These are phyloP conservation scores for Rhodotorula sphaerocarpa DNA, from an alignment of 768 basidiomycete species.

Conservation along the genomic window DNA sequence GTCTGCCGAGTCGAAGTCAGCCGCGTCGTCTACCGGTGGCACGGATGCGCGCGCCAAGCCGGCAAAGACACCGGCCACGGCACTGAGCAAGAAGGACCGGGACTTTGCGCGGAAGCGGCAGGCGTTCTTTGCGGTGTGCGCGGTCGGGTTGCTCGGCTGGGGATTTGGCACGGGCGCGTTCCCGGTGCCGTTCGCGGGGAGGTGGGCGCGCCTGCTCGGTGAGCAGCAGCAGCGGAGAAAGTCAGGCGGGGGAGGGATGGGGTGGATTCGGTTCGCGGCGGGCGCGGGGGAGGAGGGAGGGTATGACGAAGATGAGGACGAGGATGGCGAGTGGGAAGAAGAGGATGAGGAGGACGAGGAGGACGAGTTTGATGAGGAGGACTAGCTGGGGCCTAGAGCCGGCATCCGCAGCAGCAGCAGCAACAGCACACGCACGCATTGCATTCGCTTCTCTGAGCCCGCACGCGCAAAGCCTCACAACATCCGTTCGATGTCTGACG, in stretches of 20 bases:
- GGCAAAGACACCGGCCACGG: too few species aligned
- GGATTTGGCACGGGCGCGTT: slow-evolving; percentile 28
- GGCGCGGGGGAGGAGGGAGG: neutral
- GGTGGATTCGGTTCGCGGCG: neutral
- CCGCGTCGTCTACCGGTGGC: too few species aligned
- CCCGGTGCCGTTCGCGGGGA: slow-evolving; percentile 15
- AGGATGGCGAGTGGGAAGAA: slow-evolving; percentile 10
- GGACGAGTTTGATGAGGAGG: neutral
- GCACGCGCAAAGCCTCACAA: too few species aligned
- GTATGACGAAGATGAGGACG: neutral
- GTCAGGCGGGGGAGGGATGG: neutral
- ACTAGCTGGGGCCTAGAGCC: neutral
- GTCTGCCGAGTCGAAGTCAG: too few species aligned
- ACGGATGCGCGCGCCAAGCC: too few species aligned
- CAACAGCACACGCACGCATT: too few species aligned
- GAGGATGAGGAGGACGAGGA: neutral
- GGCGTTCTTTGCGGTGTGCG: slow-evolving; percentile 12
- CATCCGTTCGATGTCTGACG: too few species aligned
- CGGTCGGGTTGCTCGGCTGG: slow-evolving; percentile 20
- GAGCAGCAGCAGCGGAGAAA: too few species aligned
- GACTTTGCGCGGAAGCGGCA: slow-evolving; percentile 11
- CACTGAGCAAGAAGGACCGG: neutral
- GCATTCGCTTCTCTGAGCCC: too few species aligned
- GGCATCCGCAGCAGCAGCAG: too few species aligned
- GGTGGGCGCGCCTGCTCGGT: neutral